Evolutionary conservation across 2,329 filamentous ascomycete genomes (phyloP), one percentile per base, ranked within the genome.

Genomic region (Madurella mycetomatis): DNA sequence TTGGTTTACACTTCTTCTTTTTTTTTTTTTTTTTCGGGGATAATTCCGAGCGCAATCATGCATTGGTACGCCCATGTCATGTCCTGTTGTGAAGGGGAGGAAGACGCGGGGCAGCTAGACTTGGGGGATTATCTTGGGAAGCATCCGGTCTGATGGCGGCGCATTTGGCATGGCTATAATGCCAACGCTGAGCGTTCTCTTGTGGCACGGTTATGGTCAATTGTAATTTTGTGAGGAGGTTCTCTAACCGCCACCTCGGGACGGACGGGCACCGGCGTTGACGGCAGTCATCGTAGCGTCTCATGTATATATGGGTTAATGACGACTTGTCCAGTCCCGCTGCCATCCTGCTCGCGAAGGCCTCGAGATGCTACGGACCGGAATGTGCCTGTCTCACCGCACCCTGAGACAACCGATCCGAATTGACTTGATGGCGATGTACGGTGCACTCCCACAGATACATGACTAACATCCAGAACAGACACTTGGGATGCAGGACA

Each of bases 261-360:
- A 39, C n/a, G 34, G 18, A 32, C 41, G 31, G 17, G 25, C 19
- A 19, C 13, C 16, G 4, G 12, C 45, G 9, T 9, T 15, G 13
- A 41, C 41, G 41, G 37, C 34, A 12, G 39, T 19, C 30, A 11
- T 41, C 42, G 19, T 16, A 16, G 18, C 34, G 45, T 46, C 46
- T 43, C 48, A 44, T 57, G 55, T 57, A 57, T 25, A 49, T 54
- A 57, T 46, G 45, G 51, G 45, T 46, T 43, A 54, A 51, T 57
- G 45, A 51, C 44, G 43, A 51, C 17, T 9, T 41, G 41, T 51
- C 46, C 30, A n/a, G 17, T 43, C 32, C 18, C 11, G 17, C 4
- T 25, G 4, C 25, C 25, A 25, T 25, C 7, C 25, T 7, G 4
- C 25, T 25, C 25, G 25, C 4, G 7, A 25, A 4, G 25, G 25